Conservation (phyloP, 2,329 filamentous ascomycete genomes). For the Monilinia laxa region DNA sequence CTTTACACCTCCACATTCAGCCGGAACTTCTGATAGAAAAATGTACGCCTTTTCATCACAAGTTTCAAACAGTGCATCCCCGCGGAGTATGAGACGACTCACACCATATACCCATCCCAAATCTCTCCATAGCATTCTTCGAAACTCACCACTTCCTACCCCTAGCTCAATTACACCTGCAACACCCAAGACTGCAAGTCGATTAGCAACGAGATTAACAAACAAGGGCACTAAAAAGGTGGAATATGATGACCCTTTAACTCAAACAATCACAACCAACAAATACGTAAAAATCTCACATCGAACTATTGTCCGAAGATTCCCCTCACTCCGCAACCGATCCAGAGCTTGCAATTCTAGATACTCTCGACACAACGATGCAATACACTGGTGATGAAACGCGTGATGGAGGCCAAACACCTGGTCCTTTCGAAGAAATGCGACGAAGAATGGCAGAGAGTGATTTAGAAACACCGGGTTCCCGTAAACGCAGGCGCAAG, state of each 20-base stretch:
- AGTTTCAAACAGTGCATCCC: slow-evolving; percentile 37
- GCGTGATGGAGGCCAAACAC: slow-evolving; percentile 60
- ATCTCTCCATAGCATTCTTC: slow-evolving; percentile 61
- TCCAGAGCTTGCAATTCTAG: slow-evolving; percentile 39
- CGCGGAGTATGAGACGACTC: slow-evolving; percentile 42
- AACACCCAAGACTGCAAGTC: slow-evolving; percentile 53
- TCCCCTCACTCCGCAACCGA: slow-evolving; percentile 36
- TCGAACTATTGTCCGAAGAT: slow-evolving; percentile 61
- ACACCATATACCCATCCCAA: slow-evolving; percentile 59
- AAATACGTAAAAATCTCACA: slow-evolving; percentile 62
- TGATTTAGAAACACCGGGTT: slow-evolving; percentile 34
- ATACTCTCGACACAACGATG: slow-evolving; percentile 51
- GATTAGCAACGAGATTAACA: slow-evolving; percentile 54
- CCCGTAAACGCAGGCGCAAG: slow-evolving; percentile 52
- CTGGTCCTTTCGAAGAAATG: slow-evolving; percentile 64
- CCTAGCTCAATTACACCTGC: slow-evolving; percentile 49
- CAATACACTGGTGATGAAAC: slow-evolving; percentile 55
- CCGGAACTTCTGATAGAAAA: slow-evolving; percentile 31
- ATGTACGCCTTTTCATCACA: slow-evolving; percentile 37
- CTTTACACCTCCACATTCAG: slow-evolving; percentile 41
- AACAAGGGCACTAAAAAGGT: slow-evolving; percentile 52
- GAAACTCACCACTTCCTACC: slow-evolving; percentile 63
- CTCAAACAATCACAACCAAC: slow-evolving; percentile 62
- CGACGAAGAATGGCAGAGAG: slow-evolving; percentile 54
- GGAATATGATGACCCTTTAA: slow-evolving; percentile 61